Base-by-base conservation (phyloP, 164 flowering plant species). In the Paratinospora sagittata region DNA sequence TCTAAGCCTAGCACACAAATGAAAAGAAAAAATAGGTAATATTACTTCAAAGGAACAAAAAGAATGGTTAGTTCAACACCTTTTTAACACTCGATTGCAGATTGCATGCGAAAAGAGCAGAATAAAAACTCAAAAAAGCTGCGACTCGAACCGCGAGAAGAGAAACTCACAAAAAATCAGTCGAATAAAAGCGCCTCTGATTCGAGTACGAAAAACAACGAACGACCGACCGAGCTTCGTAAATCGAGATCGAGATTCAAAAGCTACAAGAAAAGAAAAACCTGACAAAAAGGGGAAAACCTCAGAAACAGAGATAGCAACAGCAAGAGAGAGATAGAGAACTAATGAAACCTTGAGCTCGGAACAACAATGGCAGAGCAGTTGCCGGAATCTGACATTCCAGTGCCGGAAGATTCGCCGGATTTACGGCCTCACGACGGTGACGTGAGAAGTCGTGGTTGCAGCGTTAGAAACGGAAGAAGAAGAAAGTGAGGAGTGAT, bases 161-260 rank as follows among this genome's bases (percentile, higher is more conserved):
- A n/a, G n/a, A n/a, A n/a, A n/a, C n/a, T n/a, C 58, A 65, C 63
- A 57, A 72, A 62, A 19, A 49, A 49, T 14, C 64, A 69, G 64
- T 75, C 65, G 58, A 37, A 27, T 33, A 33, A 73, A 77, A 80
- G 79, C n/a, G n/a, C n/a, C n/a, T 70, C 79, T 70, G 74, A 80
- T 77, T 78, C 80, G 68, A 72, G 69, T 36, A 71, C 63, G 71
- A 70, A 24, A 68, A n/a, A n/a, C n/a, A n/a, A n/a, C n/a, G n/a
- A n/a, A n/a, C n/a, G 27, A 33, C 30, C 43, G 68, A 63, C 47
- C 64, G 26, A 66, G 65, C 77, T 67, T 72, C 71, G 70, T 72
- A 79, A 73, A 80, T 70, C 34, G 81, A 79, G 73, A 79, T 78
- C 76, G 64, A 72, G 57, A 27, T 27, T n/a, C n/a, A n/a, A n/a